Conservation (phyloP, 2,329 filamentous ascomycete species). For the Trichoderma koningii region DNA sequence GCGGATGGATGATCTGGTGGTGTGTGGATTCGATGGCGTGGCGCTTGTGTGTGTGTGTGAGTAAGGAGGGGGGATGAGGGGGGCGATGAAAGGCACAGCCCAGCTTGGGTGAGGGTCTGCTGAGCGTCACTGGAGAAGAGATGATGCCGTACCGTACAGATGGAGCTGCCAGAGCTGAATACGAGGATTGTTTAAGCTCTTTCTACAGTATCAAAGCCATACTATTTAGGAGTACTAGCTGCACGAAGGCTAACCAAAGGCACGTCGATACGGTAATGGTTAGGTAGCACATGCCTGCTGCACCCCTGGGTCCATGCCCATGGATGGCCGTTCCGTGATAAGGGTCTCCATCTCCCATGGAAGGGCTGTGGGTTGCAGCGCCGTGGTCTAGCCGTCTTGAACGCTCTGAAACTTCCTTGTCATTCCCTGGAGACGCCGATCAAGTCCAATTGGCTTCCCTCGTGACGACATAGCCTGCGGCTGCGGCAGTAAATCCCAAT, state of each 20-base stretch:
- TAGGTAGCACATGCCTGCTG: background rate
- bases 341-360: slow-evolving; percentile 19
- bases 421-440: slow-evolving; percentile 30
- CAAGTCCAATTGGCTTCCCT: slow-evolving; percentile 23
- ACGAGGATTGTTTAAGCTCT: background rate
- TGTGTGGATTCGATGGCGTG: background rate
- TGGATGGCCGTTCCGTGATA: slow-evolving; percentile 5
- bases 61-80: background rate
- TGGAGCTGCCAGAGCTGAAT: background rate
- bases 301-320: slow-evolving; percentile 17
- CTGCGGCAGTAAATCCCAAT: slow-evolving; percentile 25
- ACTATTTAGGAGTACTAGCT: too few relatives aligned
- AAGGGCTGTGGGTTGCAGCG: slow-evolving; percentile 18
- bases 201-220: too few relatives aligned
- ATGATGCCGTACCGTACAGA: too few relatives aligned
- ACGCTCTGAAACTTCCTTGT: slow-evolving; percentile 28
- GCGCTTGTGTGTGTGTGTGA: background rate
- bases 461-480: slow-evolving; percentile 27
- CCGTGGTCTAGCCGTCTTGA: slow-evolving; percentile 24
- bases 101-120: background rate
- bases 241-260: too few relatives aligned
- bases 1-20: background rate
- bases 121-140: too few relatives aligned
- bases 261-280: too few relatives aligned
- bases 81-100: background rate